phyloP scores from a whole-genome alignment of 78 protist species.

The Chrysochromulina tobinii region DNA sequence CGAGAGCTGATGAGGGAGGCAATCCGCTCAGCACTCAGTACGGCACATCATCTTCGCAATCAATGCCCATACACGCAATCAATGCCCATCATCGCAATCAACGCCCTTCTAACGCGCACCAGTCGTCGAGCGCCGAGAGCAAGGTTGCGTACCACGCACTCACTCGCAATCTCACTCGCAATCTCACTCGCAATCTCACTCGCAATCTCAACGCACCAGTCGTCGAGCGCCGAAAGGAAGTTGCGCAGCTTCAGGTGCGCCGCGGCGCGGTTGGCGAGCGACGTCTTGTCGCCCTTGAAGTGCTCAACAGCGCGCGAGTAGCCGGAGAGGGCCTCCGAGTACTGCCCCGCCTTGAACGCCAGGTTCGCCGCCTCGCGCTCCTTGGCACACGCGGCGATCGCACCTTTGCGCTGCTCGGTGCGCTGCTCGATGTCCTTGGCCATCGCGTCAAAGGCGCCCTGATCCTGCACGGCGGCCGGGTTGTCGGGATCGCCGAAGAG shows the following conservation, averaged over 20 bases:
- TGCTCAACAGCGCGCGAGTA: not conserved
- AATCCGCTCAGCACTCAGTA: too few relatives aligned
- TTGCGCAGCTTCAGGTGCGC: not conserved
- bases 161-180: not conserved
- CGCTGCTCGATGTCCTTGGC: conserved; percentile 29
- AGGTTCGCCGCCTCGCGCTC: conserved; percentile 2
- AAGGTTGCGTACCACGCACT: too few relatives aligned
- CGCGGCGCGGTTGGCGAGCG: not conserved
- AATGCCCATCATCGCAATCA: too few relatives aligned
- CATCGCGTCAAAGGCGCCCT: conserved; percentile 29
- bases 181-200: not conserved
- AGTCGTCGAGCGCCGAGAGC: too few relatives aligned
- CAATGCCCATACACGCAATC: too few relatives aligned
- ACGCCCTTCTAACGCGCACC: too few relatives aligned
- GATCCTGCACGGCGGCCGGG: conserved; percentile 12
- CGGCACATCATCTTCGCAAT: too few relatives aligned
- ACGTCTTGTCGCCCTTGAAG: not conserved
- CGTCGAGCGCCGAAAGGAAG: not conserved
- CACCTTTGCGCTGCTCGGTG: not conserved
- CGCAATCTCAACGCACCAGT: not conserved
- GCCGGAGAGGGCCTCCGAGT: not conserved
- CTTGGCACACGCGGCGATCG: not conserved
- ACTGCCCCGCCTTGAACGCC: conserved; percentile 2
- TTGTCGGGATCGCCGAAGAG: not conserved
- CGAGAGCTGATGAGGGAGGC: not conserved